A percentile compares a stretch with the other conserved stretches of the same genome.
These are phyloP conservation scores for Priceomyces haplophilus DNA, from an alignment of 805 yeast species.

Conservation along the genomic window DNA sequence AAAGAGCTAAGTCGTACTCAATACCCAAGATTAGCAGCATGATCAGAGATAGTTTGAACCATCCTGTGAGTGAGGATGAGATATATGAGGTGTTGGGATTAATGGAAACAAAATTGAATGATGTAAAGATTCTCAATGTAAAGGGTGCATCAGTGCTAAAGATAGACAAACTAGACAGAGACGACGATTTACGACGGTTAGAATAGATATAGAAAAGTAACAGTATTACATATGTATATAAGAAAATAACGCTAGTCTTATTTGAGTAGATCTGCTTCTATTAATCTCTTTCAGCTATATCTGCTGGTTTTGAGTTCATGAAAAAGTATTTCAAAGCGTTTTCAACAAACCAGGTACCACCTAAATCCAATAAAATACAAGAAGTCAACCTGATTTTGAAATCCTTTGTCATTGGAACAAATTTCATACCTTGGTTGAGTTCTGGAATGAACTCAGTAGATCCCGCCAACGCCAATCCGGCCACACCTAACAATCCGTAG, in stretches of 20 bases:
- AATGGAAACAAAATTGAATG: conserved; percentile 17
- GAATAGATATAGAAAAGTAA: conserved; percentile 3
- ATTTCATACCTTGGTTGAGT: conserved; percentile 84
- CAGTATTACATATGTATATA: background rate
- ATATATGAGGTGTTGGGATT: conserved; percentile 24
- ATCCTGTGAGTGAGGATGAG: conserved; percentile 30
- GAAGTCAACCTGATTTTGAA: conserved; percentile 79
- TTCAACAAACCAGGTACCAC: conserved; percentile 75
- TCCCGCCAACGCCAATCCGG: conserved; percentile 83
- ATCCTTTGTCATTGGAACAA: conserved; percentile 74
- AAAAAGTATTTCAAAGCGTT: conserved; percentile 75
- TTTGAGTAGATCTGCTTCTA: background rate
- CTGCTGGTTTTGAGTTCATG: conserved; percentile 89
- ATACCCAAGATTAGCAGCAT: conserved; percentile 24
- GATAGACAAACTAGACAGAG: conserved; percentile 24
- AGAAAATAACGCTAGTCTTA: background rate
- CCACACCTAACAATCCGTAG: conserved; percentile 89
- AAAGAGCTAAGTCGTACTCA: conserved; percentile 17
- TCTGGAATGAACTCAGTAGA: conserved; percentile 95
- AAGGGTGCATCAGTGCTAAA: conserved; percentile 25
- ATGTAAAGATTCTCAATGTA: conserved; percentile 21
- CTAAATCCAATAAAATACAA: conserved; percentile 72
- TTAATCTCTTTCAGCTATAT: conserved; percentile 61
- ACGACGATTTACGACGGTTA: conserved; percentile 22
- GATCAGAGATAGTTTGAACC: conserved; percentile 30